phyloP scores from a whole-genome alignment of 2,329 filamentous ascomycete species.

The Aspergillus aculeatinus region DNA sequence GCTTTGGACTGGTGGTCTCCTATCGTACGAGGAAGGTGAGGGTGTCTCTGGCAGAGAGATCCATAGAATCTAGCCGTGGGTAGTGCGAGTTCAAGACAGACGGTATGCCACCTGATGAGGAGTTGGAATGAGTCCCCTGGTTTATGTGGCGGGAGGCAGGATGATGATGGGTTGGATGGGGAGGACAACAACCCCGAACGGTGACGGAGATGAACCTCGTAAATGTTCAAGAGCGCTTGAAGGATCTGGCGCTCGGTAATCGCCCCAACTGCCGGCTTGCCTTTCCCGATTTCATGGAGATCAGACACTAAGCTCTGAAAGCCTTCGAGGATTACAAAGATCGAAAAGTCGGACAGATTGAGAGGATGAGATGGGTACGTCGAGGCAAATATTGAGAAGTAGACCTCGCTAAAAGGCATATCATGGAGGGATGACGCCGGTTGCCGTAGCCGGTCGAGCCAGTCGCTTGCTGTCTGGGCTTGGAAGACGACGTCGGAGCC shows the following conservation, averaged over 20 bases:
- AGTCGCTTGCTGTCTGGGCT: slow-evolving; percentile 19
- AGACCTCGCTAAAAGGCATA: slow-evolving; percentile 2
- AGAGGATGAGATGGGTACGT: background rate
- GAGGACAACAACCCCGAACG: too few relatives aligned
- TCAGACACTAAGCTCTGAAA: slow-evolving; percentile 2
- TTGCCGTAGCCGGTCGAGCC: slow-evolving; percentile 14
- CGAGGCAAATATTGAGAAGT: background rate
- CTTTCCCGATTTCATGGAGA: background rate
- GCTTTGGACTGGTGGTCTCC: too few relatives aligned
- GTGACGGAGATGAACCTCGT: slow-evolving; percentile 8
- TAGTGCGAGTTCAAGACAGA: slow-evolving; percentile 17
- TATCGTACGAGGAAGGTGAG: background rate
- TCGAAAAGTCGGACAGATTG: background rate
- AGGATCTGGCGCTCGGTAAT: background rate
- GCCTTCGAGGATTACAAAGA: slow-evolving; percentile 4
- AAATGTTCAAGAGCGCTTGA: background rate
- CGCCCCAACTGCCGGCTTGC: background rate
- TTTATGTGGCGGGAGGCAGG: background rate
- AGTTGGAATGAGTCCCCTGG: background rate
- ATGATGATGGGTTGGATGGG: background rate
- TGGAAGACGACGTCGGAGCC: slow-evolving; percentile 20
- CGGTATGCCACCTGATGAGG: slow-evolving; percentile 19
- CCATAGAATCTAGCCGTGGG: slow-evolving; percentile 16
- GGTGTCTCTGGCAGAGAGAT: slow-evolving; percentile 9
- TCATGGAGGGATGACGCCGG: background rate